These are phyloP conservation scores for Phialophora verrucosa DNA, from an alignment of 2,329 filamentous ascomycete species.

Conservation along the genomic window DNA sequence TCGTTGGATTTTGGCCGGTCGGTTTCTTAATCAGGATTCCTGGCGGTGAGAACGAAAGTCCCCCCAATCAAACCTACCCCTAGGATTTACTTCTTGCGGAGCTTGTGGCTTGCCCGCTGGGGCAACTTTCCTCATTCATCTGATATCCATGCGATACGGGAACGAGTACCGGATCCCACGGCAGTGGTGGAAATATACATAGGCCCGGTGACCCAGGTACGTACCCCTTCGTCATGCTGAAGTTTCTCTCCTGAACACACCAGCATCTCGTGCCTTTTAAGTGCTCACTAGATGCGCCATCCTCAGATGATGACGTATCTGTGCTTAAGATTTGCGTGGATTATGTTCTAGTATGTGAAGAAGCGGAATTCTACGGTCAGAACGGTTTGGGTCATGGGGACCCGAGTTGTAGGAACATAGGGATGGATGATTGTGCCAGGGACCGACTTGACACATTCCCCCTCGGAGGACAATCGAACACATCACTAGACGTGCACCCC, in stretches of 20 bases:
- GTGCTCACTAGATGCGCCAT: not conserved
- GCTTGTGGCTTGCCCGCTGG: conserved; percentile 8
- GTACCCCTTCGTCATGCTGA: conserved; percentile 1
- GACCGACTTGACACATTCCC: not conserved
- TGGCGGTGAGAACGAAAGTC: conserved; percentile 9
- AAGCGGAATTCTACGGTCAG: not conserved
- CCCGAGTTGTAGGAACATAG: not conserved
- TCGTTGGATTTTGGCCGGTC: not conserved
- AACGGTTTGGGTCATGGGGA: not conserved
- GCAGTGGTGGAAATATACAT: conserved; percentile 16
- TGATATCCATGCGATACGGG: conserved; percentile 1
- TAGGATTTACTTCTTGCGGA: not conserved
- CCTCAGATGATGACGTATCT: conserved; percentile 11
- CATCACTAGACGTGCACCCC: conserved; percentile 7
- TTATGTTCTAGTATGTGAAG: not conserved
- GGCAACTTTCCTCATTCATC: conserved; percentile 17
- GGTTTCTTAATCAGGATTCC: not conserved
- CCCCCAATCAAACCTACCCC: conserved; percentile 11
- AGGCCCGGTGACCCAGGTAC: conserved; percentile 17
- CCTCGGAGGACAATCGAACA: conserved; percentile 1
- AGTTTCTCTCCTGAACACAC: not conserved
- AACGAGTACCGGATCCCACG: conserved; percentile 14
- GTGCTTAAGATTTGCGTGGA: not conserved
- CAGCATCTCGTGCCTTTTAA: not conserved
- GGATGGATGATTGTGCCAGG: not conserved